Evolutionary conservation across 192 early-diverging fungal species (phyloP), one percentile per base, ranked within the genome.

Genomic region (Coemansia aciculifera): DNA sequence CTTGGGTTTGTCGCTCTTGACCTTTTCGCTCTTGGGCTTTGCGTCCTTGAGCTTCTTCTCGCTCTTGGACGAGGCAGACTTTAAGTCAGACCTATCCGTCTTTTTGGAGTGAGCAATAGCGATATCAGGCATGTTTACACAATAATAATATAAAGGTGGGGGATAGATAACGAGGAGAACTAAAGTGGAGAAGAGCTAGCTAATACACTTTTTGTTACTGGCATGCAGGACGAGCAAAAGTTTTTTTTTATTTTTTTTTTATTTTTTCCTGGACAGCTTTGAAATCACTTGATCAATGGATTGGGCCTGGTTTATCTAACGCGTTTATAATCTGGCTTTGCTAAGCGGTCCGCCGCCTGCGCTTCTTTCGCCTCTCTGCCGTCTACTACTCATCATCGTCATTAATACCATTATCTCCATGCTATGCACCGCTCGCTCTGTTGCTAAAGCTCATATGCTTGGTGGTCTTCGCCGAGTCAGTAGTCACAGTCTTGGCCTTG

Each of bases 11-110:
- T 64, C 40, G 34, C 64, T 43, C 48, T 63, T 68, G 24, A 62
- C 44, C 62, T 61, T 69, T 24, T 69, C 59, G 59, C 76, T 84
- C 71, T 76, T 77, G 38, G 31, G 56, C 49, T 66, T 70, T 56
- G 11, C 52, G 29, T 32, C 52, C 64, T 71, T 78, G 31, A 78
- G 57, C 67, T 79, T 78, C 39, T 66, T 60, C 48, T 74, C 46
- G 66, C 77, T 60, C 48, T 77, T 78, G 27, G 61, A 69, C n/a
- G 34, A 37, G 48, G 38, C 51, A 19, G 29, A 31, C 52, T 56
- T 56, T 34, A 21, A 51, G 39, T 49, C 37, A 11, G 44, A 32
- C 39, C 34, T 60, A 24, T 51, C 63, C 49, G 70, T 69, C 61
- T 71, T 77, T 34, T 63, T 56, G 15, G 32, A 46, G 51, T 49